phyloP scores from a whole-genome alignment of 192 early-diverging fungal species.

The Backusella tuberculispora region DNA sequence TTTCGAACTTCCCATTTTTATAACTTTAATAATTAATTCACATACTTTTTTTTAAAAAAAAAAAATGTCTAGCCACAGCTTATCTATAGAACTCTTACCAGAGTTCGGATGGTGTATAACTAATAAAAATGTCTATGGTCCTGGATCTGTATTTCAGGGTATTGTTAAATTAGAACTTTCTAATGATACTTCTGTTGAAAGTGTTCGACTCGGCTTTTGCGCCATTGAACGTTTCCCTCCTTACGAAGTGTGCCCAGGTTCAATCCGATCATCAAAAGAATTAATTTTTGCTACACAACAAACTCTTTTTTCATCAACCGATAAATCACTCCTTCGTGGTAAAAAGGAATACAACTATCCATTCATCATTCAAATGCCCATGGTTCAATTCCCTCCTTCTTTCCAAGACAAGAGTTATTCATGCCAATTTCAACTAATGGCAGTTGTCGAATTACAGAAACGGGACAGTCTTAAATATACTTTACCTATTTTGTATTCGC shows the following conservation, averaged over 20 bases:
- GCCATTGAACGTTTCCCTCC: constrained; percentile 2
- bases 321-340: background rate
- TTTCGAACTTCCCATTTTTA: background rate
- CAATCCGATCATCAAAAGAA: background rate
- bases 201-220: constrained; percentile 2
- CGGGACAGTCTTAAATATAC: background rate
- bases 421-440: constrained; percentile 14
- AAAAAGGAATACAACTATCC: constrained; percentile 20
- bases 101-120: constrained; percentile 16
- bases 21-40: background rate
- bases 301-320: background rate
- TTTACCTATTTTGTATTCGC: constrained; percentile 19
- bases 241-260: constrained; percentile 7
- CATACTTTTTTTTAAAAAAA: background rate
- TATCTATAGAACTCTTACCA: constrained; percentile 19
- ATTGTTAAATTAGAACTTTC: constrained; percentile 6
- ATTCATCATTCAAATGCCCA: constrained; percentile 28
- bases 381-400: constrained; percentile 34
- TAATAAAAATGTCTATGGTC: constrained; percentile 24
- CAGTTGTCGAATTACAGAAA: constrained; percentile 9
- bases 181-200: background rate
- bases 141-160: constrained; percentile 35
- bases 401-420: background rate
- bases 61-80: background rate
- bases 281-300: constrained; percentile 14